Base-by-base conservation (phyloP, 371 early-diverging fungal genomes). In the Mucor saturninus region DNA sequence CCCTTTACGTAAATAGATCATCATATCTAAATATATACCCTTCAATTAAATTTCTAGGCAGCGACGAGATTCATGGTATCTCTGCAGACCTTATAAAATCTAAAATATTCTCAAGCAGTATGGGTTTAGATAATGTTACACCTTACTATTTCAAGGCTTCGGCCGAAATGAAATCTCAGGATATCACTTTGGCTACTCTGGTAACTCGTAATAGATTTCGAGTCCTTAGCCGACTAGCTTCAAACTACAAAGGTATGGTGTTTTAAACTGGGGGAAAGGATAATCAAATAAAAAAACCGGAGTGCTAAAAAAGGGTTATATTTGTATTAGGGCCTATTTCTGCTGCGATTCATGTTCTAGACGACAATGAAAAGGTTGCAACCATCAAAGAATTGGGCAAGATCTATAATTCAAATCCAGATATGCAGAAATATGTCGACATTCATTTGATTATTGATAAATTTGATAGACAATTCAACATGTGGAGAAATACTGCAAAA, bases 401-500 rank as follows among this genome's bases (percentile, higher is more conserved):
- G 13, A 72, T 84, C 46, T 77, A 80, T 54, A 60, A 65, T 30
- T 50, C 62, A 3, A 81, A 82, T 54, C 75, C 79, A 2, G 67
- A 73, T 51, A 76, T 86, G 73, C 65, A 73, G 50, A 69, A 79
- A 56, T 81, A 74, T 67, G 83, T 85, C 9, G 86, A 86, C 66
- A 65, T 82, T 4, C 86, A 86, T 64, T 68, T 86, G 43, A 72
- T 86, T 30, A 70, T 85, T 4, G 86, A 86, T 60, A 78, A 75
- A 54, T 86, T 77, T 56, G 81, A 83, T 43, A 68, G 86, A 10
- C 85, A 86, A 61, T 86, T 86, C 62, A 86, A 86, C 31, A 78
- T 81, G 80, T 86, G 86, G 86, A 72, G 86, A 29, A 86, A 86
- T 42, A 75, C 83, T 1, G 86, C 86, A 14, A 69, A 81, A 28